Percentiles rank a stretch among this genome's conserved stretches.
Conservation (phyloP, 225 moss, liverwort and hornwort species). For the Takakia lepidozioides region DNA sequence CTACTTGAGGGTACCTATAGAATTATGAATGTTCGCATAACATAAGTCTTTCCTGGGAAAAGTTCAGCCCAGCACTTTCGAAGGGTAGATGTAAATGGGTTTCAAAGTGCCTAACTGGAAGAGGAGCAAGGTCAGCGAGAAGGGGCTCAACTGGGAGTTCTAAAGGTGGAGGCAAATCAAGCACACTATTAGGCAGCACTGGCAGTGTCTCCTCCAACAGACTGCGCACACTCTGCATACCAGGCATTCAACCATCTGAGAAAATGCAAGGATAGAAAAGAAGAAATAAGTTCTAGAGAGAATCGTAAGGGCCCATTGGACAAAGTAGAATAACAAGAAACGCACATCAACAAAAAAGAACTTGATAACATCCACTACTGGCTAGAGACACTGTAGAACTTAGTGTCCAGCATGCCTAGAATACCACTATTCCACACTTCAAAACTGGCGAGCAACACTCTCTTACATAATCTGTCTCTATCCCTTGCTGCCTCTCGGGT, state of each 20-base stretch:
- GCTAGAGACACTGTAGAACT: background rate
- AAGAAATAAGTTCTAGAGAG: too few species aligned
- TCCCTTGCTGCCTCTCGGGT: too few species aligned
- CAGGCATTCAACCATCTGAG: too few species aligned
- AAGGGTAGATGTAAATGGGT: slow-evolving; percentile 5
- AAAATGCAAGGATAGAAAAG: too few species aligned
- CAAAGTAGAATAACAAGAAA: background rate
- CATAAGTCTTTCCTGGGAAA: slow-evolving; percentile 8
- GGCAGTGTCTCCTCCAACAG: slow-evolving; percentile 37
- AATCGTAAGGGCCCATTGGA: background rate
- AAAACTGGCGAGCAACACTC: too few species aligned
- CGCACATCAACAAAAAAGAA: slow-evolving; percentile 1
- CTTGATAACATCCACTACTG: slow-evolving; percentile 1
- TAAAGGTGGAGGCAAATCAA: slow-evolving; percentile 32
- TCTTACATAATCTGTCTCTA: too few species aligned
- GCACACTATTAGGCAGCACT: slow-evolving; percentile 42
- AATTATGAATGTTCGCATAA: slow-evolving; percentile 9
- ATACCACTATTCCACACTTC: too few species aligned
- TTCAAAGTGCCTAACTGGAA: slow-evolving; percentile 25
- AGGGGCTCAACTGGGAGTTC: slow-evolving; percentile 8
- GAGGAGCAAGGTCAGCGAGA: slow-evolving; percentile 23
- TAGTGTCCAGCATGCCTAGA: too few species aligned
- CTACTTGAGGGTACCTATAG: background rate
- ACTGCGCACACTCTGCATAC: slow-evolving; percentile 29
- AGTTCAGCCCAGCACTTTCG: slow-evolving; percentile 14